Conservation (phyloP, 2,329 filamentous ascomycete species). For the Botrytis sinoallii region DNA sequence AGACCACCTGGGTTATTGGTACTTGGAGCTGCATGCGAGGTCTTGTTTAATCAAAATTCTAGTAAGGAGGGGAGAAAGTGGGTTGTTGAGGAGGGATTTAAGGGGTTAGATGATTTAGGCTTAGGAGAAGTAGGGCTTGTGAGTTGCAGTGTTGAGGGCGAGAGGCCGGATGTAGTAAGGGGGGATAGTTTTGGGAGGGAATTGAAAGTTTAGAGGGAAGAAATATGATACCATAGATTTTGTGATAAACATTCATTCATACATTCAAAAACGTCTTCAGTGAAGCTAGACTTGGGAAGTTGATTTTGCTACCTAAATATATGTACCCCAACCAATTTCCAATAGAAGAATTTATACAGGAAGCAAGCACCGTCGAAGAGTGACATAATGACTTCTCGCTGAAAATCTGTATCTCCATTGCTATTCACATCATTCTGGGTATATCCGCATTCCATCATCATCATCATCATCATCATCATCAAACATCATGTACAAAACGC, state of each 20-base stretch:
- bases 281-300: background rate
- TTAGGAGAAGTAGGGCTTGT: constrained; percentile 26
- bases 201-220: constrained; percentile 22
- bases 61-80: constrained; percentile 61
- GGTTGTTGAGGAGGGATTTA: constrained; percentile 85
- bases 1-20: constrained; percentile 86
- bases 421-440: background rate
- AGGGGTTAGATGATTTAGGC: constrained; percentile 56
- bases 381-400: background rate
- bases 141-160: constrained; percentile 20
- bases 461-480: background rate
- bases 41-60: constrained; percentile 52
- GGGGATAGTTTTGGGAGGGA: constrained; percentile 27
- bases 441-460: background rate
- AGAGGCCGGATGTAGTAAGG: constrained; percentile 21
- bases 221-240: background rate
- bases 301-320: too few relatives aligned
- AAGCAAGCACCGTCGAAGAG: background rate
- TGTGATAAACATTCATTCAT: background rate
- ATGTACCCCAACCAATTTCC: background rate
- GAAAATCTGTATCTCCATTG: background rate
- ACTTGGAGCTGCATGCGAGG: constrained; percentile 79
- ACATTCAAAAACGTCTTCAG: background rate
- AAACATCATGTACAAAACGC: background rate
- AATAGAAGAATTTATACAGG: background rate